Percentiles rank a stretch among this genome's conserved stretches.
Evolutionary conservation across 2,329 filamentous ascomycete genomes (phyloP).

Genomic region (Ceratocystis variospora): DNA sequence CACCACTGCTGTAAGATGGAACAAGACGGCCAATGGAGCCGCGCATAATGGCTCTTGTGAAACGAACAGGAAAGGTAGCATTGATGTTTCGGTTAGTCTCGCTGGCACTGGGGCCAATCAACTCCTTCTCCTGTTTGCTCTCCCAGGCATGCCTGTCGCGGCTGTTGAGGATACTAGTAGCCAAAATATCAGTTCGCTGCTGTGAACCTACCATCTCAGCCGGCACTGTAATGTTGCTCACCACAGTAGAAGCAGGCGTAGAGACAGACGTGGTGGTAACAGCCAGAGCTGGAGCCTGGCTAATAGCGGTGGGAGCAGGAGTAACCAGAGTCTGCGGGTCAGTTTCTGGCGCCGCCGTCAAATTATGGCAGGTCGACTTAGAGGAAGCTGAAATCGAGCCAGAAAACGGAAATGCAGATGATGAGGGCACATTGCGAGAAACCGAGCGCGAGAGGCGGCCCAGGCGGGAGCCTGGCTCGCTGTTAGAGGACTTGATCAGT

Average conservation of each 20-base stretch:
- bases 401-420: neutral
- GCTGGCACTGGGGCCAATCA: conserved; percentile 4
- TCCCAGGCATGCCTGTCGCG: conserved; percentile 6
- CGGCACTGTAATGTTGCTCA: neutral
- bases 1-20: neutral
- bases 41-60: conserved; percentile 13
- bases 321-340: neutral
- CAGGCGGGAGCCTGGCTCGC: neutral
- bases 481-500: conserved; percentile 2
- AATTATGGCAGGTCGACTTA: neutral
- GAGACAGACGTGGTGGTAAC: neutral
- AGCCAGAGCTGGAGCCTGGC: neutral
- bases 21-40: conserved; percentile 14
- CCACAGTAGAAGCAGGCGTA: neutral
- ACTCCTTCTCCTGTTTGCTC: conserved; percentile 4
- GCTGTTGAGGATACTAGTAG: conserved; percentile 1
- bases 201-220: neutral
- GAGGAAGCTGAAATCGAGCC: neutral
- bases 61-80: conserved; percentile 12
- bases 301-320: neutral
- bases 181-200: neutral
- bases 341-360: neutral
- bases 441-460: neutral
- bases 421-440: neutral
- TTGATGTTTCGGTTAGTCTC: conserved; percentile 1